Percentiles rank a stretch among this genome's conserved stretches.
These are phyloP conservation scores for Yarrowia hollandica DNA, from an alignment of 805 yeast species.

Conservation along the genomic window DNA sequence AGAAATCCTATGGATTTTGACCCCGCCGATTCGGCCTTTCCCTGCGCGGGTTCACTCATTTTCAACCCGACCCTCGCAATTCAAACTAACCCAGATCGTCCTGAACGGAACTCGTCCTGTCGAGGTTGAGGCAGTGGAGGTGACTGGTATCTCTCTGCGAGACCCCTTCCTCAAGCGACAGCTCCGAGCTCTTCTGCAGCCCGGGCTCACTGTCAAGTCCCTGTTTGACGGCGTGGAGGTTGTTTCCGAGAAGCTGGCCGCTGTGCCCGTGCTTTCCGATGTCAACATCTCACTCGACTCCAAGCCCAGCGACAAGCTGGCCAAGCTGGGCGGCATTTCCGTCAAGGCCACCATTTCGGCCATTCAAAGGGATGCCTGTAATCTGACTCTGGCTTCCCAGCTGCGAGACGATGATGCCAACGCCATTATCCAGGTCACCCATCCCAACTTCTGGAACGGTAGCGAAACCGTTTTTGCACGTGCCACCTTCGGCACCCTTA, in stretches of 20 bases:
- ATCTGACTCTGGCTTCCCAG: constrained; percentile 14
- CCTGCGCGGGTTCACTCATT: too few relatives aligned
- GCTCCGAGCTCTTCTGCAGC: constrained; percentile 18
- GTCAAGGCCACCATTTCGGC: constrained; percentile 22
- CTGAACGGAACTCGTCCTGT: constrained; percentile 24
- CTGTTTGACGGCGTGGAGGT: constrained; percentile 19
- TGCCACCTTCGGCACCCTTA: constrained; percentile 18
- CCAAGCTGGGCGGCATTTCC: constrained; percentile 26
- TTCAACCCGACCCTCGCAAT: too few relatives aligned
- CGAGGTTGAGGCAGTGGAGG: constrained; percentile 28
- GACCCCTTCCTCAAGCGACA: constrained; percentile 26
- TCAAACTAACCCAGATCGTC: constrained; percentile 6
- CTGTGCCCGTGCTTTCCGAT: constrained; percentile 21
- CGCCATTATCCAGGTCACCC: constrained; percentile 13
- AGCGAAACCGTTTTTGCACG: constrained; percentile 15
- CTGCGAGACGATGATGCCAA: constrained; percentile 22
- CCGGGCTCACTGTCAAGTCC: constrained; percentile 28
- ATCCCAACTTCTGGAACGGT: constrained; percentile 27
- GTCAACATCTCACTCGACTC: constrained; percentile 23
- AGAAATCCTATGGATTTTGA: too few relatives aligned
- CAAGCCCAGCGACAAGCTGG: constrained; percentile 14
- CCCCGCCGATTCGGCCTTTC: too few relatives aligned
- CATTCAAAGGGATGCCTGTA: constrained; percentile 14
- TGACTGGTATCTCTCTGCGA: constrained; percentile 22
- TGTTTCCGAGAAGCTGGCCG: constrained; percentile 12